Evolutionary conservation across 1,284 basidiomycete genomes (phyloP).

Genomic region (Ganoderma leucocontextum): DNA sequence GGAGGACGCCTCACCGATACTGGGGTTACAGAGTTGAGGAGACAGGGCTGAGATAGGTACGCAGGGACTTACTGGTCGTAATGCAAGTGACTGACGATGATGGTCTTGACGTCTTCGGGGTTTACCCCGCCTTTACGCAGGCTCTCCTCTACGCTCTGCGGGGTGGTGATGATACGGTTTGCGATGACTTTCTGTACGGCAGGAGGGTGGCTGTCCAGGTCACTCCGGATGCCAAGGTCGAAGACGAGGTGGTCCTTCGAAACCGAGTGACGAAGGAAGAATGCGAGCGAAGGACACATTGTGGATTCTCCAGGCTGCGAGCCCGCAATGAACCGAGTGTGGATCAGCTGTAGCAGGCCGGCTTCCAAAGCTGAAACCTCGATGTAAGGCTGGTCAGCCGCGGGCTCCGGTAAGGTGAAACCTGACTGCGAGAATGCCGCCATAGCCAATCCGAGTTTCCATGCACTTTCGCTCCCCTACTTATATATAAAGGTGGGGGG

Average conservation of each 20-base stretch:
- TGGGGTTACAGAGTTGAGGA: not conserved
- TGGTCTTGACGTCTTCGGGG: constrained; percentile 49
- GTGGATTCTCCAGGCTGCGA: constrained; percentile 36
- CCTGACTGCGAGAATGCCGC: not conserved
- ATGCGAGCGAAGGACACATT: constrained; percentile 54
- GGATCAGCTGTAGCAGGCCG: constrained; percentile 48
- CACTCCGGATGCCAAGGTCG: constrained; percentile 61
- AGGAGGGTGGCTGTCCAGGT: constrained; percentile 52
- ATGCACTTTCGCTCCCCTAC: not conserved
- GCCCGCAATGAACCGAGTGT: constrained; percentile 48
- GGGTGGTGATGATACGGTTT: constrained; percentile 37
- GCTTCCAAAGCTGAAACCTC: constrained; percentile 60
- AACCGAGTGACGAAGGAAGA: constrained; percentile 55
- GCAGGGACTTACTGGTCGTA: constrained; percentile 43
- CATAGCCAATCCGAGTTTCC: not conserved
- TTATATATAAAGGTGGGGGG: not conserved
- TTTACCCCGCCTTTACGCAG: constrained; percentile 54
- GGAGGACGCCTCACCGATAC: constrained; percentile 50
- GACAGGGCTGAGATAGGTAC: not conserved
- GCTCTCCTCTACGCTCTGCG: constrained; percentile 57
- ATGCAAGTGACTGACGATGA: constrained; percentile 62
- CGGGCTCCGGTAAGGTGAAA: constrained; percentile 44
- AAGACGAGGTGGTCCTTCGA: constrained; percentile 53
- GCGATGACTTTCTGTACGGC: constrained; percentile 26
- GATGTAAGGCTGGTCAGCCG: constrained; percentile 51